Percentiles rank a stretch among this genome's conserved stretches.
phyloP scores from a whole-genome alignment of 768 basidiomycete genomes.

The Leccinum arenicola region DNA sequence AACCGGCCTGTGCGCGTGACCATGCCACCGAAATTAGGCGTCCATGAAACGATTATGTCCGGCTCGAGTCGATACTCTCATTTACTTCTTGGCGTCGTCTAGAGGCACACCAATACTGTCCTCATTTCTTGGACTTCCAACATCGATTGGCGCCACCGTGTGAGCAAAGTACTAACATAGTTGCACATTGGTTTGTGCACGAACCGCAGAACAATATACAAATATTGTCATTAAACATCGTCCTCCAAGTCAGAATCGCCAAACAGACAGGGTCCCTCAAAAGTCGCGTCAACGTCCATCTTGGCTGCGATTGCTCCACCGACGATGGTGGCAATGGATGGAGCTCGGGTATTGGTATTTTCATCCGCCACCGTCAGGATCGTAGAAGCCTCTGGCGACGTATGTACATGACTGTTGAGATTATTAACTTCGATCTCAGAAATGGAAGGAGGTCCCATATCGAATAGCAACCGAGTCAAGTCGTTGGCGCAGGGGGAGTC shows the following conservation, averaged over 20 bases:
- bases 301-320: background rate
- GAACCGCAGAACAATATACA: background rate
- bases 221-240: conserved; percentile 5
- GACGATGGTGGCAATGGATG: background rate
- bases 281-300: conserved; percentile 6
- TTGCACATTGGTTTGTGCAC: background rate
- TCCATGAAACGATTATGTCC: background rate
- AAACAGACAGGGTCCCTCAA: conserved; percentile 30
- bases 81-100: background rate
- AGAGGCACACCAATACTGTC: background rate
- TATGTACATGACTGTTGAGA: background rate
- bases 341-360: background rate
- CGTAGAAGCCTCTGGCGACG: background rate
- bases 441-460: background rate
- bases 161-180: background rate
- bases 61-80: background rate
- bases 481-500: background rate
- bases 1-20: too few species aligned
- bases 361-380: background rate
- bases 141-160: background rate
- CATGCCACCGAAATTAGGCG: background rate
- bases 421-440: background rate
- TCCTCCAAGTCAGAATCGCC: conserved; percentile 31
- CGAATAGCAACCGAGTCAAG: background rate
- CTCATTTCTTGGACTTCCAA: background rate